Evolutionary conservation across 106 monocot species (phyloP), one percentile per base, ranked within the genome.

Genomic region (Hemerocallis citrina): DNA sequence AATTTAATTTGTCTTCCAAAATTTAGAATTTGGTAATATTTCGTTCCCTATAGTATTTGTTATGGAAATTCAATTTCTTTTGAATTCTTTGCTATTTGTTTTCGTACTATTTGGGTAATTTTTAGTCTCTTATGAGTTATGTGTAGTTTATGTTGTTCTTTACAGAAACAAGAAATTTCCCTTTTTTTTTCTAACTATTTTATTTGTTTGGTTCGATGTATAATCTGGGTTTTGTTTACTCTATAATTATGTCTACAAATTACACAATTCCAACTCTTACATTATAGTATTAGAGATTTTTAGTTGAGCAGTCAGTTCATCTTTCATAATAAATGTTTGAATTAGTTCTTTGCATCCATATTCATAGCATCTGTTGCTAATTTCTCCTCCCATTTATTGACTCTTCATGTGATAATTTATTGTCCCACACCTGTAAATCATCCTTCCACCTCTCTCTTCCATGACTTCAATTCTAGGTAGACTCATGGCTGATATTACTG

Each of bases 271-370:
- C 1, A 38, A 39, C 27, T 16, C n/a, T n/a, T n/a, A n/a, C n/a
- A n/a, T n/a, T n/a, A n/a, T n/a, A n/a, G n/a, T n/a, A n/a, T n/a
- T n/a, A n/a, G n/a, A n/a, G n/a, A 59, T 20, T 59, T 59, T 59
- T 21, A 14, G 59, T 59, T 59, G 59, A 7, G 36, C 38, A 24
- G 59, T 59, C 59, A 59, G 37, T 40, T 39, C 59, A 22, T 40
- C 22, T 35, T 58, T 24, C 15, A 40, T 40, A 49, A 22, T 49
- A 40, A 59, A 54, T 54, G 29, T 59, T 59, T 59, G 59, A 59
- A 39, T 17, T 21, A 58, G 34, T 58, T 37, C 49, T 21, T 58
- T 59, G 59, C 39, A 6, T 4, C 36, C 59, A 39, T 24, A 54
- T 54, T 40, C 39, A 56, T n/a, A 12, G 7, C 54, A 32, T 16